Evolutionary conservation across 345 rosid genomes (phyloP), one percentile per base, ranked within the genome.

Genomic region (Murraya paniculata): DNA sequence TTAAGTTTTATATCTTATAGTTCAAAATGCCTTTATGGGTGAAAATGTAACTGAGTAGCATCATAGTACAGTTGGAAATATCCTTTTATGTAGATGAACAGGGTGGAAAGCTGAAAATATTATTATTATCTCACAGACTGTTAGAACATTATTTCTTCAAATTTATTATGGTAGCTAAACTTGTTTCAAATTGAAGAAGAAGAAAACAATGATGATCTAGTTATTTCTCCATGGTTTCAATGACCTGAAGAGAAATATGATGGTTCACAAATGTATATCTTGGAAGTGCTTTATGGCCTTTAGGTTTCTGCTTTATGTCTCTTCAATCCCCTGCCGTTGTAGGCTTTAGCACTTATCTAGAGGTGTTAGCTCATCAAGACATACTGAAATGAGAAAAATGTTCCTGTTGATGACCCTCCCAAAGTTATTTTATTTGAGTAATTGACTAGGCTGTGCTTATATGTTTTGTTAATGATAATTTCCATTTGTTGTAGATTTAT

Each of bases 401-500:
- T 73, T 68, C 27, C 11, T 45, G 57, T 41, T 60, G 24, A 18
- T 62, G 58, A 62, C 21, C 38, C 16, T 41, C 45, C 64, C 38
- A 31, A 64, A 62, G 21, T 61, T 30, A 25, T 75, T 68, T 60
- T 59, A 39, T 38, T 1, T 38, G 56, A 73, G 16, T 25, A 25
- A 59, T 73, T 59, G 36, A 73, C 13, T 36, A 14, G 35, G 56
- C 25, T 13, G 0, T 38, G 69, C 64, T 30, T 69, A 65, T 61
- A 75, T 41, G 8, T 78, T 35, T 16, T 69, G 22, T 61, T 35
- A 19, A 59, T 76, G 39, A 33, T 31, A 48, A 68, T 53, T 56
- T 28, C 19, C 50, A 27, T 74, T 4, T 79, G 62, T 78, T 83
- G 77, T 80, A 95, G 99, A 89, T 95, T 95, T 86, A 91, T 95